These are phyloP conservation scores for Camelina sativa DNA, from an alignment of 345 rosid genomes.

Conservation along the genomic window DNA sequence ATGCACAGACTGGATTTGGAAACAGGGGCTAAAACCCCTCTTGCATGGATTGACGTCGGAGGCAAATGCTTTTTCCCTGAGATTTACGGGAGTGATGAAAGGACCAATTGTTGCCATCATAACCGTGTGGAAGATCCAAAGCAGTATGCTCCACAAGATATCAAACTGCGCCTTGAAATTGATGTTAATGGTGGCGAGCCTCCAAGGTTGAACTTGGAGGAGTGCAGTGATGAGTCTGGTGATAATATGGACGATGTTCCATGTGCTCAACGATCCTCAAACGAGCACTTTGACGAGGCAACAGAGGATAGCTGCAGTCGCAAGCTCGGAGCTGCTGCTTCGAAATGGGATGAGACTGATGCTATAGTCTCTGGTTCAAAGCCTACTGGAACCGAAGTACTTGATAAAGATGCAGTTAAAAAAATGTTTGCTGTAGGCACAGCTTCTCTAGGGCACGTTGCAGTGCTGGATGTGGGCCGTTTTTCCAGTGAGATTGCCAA, in stretches of 20 bases:
- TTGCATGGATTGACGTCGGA: conserved; percentile 95
- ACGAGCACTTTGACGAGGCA: conserved; percentile 26
- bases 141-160: conserved; percentile 54
- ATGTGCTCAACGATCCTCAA: conserved; percentile 13
- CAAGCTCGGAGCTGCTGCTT: conserved; percentile 40
- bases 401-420: conserved; percentile 54
- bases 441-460: conserved; percentile 51
- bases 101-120: conserved; percentile 47
- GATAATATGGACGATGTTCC: conserved; percentile 47
- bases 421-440: conserved; percentile 63
- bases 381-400: conserved; percentile 38
- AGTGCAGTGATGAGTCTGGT: conserved; percentile 79
- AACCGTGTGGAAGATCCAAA: conserved; percentile 45
- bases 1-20: conserved; percentile 72
- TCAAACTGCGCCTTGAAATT: conserved; percentile 85
- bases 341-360: conserved; percentile 49
- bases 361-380: conserved; percentile 37
- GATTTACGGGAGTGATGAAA: conserved; percentile 51
- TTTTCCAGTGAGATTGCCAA: conserved; percentile 53
- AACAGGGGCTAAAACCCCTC: conserved; percentile 65
- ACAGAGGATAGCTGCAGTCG: conserved; percentile 57
- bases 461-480: conserved; percentile 50
- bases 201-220: conserved; percentile 55
- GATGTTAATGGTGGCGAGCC: conserved; percentile 63
- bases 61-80: conserved; percentile 89